Evolutionary conservation across 805 yeast species (phyloP), one percentile per base, ranked within the genome.

Genomic region (Blastobotrys americana): DNA sequence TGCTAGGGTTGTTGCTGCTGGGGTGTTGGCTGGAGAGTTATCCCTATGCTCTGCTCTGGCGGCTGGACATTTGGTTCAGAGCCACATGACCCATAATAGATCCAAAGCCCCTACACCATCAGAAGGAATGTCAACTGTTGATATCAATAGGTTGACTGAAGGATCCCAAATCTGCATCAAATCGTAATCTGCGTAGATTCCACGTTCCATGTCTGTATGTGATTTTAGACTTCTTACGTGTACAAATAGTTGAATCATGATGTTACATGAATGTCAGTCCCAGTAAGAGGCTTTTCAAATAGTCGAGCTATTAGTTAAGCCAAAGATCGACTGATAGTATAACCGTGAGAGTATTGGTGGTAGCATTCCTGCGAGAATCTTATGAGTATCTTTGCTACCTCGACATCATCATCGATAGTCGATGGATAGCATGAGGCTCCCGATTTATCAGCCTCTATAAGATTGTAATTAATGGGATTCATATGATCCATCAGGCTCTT

Each of bases 51-150:
- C 96, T 40, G 99, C 99, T 1, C 77, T 93, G 54, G 97, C 97
- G 6, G 97, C 97, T 22, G 99, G 99, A 39, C 99, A 93, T 68
- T 75, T 93, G 57, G 99, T 93, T 33, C 95, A 87, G 71, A 83
- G 95, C 55, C 99, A 93, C 67, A 93, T 93, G 98, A 80, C 79
- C 48, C 96, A 84, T 61, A 93, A 93, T 72, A 81, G 98, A 66
- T 74, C 78, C 44, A 74, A 73, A 47, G 73, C 73, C 34, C 66
- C 75, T 10, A 65, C 76, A 3, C 59, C 67, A 3, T 20, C 41
- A 28, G 6, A 10, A 9, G 41, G 34, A 31, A 55, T 61, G 28
- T 49, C 64, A 36, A 44, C 64, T 15, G 56, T 64, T 22, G 75
- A 74, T 43, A 50, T 74, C 31, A 56, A 72, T 44, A 69, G 84